Evolutionary conservation across 179 eudicot genomes (phyloP), one percentile per base, ranked within the genome.

Genomic region (Beta lomatogona): DNA sequence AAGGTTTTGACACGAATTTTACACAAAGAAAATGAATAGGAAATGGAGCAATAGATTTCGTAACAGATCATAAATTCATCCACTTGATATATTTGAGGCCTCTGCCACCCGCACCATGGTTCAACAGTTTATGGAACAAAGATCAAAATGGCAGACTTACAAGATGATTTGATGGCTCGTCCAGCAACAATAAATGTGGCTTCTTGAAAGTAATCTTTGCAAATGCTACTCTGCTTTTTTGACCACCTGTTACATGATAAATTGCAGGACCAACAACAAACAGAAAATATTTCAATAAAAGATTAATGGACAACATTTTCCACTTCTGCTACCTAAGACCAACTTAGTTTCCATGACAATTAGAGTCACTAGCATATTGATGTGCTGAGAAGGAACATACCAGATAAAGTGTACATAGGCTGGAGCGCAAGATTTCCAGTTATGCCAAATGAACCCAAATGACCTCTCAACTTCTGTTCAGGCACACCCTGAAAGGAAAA

Each of bases 341-440:
- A 53, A 25, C 66, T 9, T 18, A 21, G 71, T 13, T 8, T 82
- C 71, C 71, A 21, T 25, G 19, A 54, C 36, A 25, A 53, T 44
- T 46, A 72, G 22, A 53, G 61, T 61, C 61, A 81, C 58, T 31
- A 76, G 82, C 41, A 77, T 46, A 41, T 46, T 36, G 75, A 84
- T 52, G 52, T 44, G 71, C 78, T 59, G 70, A 64, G 70, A 73
- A 54, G 61, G 72, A 77, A 79, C 75, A 70, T 92, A 94, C 99
- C 99, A 61, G 98, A 96, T 84, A 96, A 83, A 44, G 99, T 96
- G 88, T 96, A 96, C 98, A 96, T 96, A 46, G 99, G 99, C 89
- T 96, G 99, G 64, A 96, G 98, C 61, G 99, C 99, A 89, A 96
- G 97, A 87, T 96, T 96, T 81, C 98, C 99, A 61, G 98, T 92